These are phyloP conservation scores for Suhomyces wounanorum DNA, from an alignment of 1,139 yeast species.

Conservation along the genomic window DNA sequence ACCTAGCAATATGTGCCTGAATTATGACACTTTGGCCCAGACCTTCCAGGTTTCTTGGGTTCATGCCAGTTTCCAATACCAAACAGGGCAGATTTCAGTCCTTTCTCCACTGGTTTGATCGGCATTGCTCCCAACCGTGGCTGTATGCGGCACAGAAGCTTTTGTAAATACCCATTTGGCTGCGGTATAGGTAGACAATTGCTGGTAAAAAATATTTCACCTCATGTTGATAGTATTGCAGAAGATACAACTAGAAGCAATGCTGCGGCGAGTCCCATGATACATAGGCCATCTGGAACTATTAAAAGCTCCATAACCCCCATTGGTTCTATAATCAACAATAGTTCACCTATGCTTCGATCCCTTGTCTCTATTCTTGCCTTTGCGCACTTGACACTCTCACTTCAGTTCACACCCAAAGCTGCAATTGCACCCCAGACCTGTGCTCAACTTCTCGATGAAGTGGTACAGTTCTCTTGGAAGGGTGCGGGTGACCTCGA, in stretches of 20 bases:
- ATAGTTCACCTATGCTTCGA: background rate
- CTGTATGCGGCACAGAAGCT: background rate
- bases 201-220: background rate
- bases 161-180: background rate
- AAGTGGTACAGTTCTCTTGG: background rate
- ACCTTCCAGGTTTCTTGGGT: background rate
- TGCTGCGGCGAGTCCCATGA: background rate
- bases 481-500: background rate
- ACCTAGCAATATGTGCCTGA: background rate
- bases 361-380: background rate
- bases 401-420: conserved; percentile 1
- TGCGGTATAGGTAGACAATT: background rate
- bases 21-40: background rate
- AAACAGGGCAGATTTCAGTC: too few relatives aligned
- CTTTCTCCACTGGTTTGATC: background rate
- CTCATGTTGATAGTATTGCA: background rate
- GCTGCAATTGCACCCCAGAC: conserved; percentile 5
- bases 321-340: background rate
- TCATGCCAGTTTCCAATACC: background rate
- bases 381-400: background rate
- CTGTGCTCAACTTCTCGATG: background rate
- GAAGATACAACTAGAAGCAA: background rate
- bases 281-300: background rate
- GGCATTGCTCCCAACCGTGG: background rate
- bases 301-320: background rate